These are phyloP conservation scores for Xerocomellus chrysenteron DNA, from an alignment of 768 basidiomycete genomes.

Conservation along the genomic window DNA sequence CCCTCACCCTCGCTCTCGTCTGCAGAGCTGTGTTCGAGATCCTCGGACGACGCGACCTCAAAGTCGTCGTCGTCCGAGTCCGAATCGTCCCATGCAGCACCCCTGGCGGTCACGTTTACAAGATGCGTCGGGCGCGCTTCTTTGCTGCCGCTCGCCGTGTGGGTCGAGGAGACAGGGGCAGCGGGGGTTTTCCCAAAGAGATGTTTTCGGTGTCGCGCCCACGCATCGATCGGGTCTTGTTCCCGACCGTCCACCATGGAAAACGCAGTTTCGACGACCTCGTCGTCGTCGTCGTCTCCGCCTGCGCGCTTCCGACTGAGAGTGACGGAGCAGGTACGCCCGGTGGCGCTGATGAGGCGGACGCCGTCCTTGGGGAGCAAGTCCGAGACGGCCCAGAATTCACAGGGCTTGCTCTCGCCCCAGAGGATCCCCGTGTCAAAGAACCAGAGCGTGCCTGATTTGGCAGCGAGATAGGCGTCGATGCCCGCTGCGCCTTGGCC, in stretches of 20 bases:
- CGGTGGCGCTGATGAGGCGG: constrained; percentile 59
- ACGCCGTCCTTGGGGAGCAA: constrained; percentile 54
- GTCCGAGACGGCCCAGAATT: constrained; percentile 68
- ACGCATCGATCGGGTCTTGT: constrained; percentile 60
- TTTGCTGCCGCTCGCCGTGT: background rate
- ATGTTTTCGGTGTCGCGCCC: constrained; percentile 59
- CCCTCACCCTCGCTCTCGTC: constrained; percentile 29
- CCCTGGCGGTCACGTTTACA: constrained; percentile 19
- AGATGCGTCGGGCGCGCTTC: background rate
- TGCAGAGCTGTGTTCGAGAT: constrained; percentile 41
- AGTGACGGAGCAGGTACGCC: constrained; percentile 64
- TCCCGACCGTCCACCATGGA: constrained; percentile 71
- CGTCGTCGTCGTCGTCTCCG: constrained; percentile 33
- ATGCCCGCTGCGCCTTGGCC: constrained; percentile 55
- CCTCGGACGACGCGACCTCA: constrained; percentile 39
- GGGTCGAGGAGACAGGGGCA: background rate
- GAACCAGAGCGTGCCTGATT: constrained; percentile 73
- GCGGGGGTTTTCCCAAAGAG: constrained; percentile 47
- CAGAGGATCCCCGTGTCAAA: constrained; percentile 64
- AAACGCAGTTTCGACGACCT: constrained; percentile 63
- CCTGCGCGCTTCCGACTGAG: constrained; percentile 38
- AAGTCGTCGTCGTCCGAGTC: constrained; percentile 37
- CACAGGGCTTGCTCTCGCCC: constrained; percentile 75
- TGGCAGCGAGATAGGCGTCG: constrained; percentile 71
- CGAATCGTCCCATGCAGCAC: constrained; percentile 33